Evolutionary conservation across 1,139 yeast genomes (phyloP).

Genomic region (Williopsis jadinii): DNA sequence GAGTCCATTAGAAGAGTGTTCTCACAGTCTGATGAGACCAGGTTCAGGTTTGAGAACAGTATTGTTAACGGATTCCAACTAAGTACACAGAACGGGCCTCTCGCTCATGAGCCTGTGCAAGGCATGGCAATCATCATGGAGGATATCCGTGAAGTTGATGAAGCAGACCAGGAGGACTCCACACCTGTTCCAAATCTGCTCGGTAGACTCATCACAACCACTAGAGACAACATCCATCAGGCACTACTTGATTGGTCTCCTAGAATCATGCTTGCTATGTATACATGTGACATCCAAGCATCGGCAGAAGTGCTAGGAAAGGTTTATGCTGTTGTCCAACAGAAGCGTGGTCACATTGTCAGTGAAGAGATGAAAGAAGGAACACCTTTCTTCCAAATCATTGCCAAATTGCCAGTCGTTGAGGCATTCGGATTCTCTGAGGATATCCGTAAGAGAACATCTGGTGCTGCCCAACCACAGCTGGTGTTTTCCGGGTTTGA

Average conservation of each 20-base stretch:
- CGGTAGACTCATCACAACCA: conserved; percentile 68
- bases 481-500: conserved; percentile 87
- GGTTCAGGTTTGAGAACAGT: conserved; percentile 54
- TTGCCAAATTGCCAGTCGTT: conserved; percentile 83
- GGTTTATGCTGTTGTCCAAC: conserved; percentile 91
- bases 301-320: conserved; percentile 91
- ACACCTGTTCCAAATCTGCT: conserved; percentile 32
- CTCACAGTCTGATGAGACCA: conserved; percentile 12
- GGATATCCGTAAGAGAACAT: conserved; percentile 85
- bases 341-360: conserved; percentile 75
- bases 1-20: conserved; percentile 31
- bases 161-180: conserved; percentile 8
- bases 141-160: conserved; percentile 31
- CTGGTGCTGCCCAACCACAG: conserved; percentile 98
- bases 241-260: conserved; percentile 79
- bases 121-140: conserved; percentile 60
- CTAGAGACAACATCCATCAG: conserved; percentile 67
- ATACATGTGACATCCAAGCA: conserved; percentile 92
- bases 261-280: conserved; percentile 84
- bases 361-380: conserved; percentile 98
- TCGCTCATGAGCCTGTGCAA: conserved; percentile 81
- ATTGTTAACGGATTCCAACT: conserved; percentile 80
- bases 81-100: conserved; percentile 79
- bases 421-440: conserved; percentile 97
- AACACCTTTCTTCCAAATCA: conserved; percentile 87